Conservation (phyloP, 2,329 filamentous ascomycete genomes). For the Colletotrichum tropicale region DNA sequence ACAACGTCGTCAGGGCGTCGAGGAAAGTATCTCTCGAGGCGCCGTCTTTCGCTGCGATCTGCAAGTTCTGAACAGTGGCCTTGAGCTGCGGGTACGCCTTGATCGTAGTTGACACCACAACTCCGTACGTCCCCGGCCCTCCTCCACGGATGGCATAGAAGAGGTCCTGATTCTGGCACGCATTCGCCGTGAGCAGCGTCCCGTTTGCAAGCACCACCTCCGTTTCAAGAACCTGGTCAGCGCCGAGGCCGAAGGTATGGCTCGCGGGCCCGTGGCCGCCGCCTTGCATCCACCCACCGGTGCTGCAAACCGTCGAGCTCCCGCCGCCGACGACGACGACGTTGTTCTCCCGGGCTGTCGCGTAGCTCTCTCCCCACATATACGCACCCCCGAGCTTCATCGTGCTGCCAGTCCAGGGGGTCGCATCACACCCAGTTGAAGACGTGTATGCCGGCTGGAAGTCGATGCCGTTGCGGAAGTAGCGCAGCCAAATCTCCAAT, state of each 20-base stretch:
- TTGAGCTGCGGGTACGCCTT: not conserved
- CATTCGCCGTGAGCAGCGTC: not conserved
- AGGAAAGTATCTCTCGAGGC: not conserved
- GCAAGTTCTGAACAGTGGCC: not conserved
- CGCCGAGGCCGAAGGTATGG: not conserved
- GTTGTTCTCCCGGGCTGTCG: not conserved
- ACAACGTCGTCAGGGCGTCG: not conserved
- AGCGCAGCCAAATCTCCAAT: not conserved
- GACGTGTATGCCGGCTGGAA: not conserved
- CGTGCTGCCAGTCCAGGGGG: not conserved
- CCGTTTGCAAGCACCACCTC: not conserved
- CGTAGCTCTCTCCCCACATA: not conserved
- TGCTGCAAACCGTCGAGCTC: not conserved
- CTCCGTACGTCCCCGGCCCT: not conserved
- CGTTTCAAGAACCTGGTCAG: not conserved
- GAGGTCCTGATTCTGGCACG: not conserved
- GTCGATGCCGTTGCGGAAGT: not conserved
- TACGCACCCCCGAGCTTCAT: not conserved
- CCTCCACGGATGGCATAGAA: not conserved
- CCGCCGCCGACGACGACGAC: not conserved
- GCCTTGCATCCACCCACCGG: not conserved
- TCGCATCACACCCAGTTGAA: not conserved
- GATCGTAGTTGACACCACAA: not conserved
- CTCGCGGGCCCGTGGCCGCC: not conserved
- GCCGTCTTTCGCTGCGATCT: not conserved